A percentile compares a stretch with the other conserved stretches of the same genome.
phyloP scores from a whole-genome alignment of 208 protist genomes.

The Leishmania major region DNA sequence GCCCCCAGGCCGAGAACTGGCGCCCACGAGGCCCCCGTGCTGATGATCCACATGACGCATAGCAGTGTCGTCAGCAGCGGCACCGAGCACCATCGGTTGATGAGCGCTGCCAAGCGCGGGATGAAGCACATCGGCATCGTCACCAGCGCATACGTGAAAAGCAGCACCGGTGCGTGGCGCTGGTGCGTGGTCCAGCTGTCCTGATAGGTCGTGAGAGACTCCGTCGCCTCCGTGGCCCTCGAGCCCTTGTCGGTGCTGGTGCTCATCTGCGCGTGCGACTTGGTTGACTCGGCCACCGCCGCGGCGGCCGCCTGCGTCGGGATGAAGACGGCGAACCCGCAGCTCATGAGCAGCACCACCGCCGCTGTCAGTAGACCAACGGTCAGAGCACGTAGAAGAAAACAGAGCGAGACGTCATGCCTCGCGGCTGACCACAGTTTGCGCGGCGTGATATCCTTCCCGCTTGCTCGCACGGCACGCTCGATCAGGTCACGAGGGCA shows the following conservation, averaged over 20 bases:
- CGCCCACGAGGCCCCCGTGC: constrained; percentile 29
- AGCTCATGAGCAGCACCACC: constrained; percentile 24
- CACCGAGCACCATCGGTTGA: constrained; percentile 33
- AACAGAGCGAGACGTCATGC: constrained; percentile 32
- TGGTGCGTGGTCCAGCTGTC: constrained; percentile 28
- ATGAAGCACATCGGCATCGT: constrained; percentile 33
- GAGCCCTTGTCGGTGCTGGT: constrained; percentile 6
- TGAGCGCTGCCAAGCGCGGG: constrained; percentile 22
- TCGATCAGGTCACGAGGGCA: constrained; percentile 30
- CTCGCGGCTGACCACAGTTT: constrained; percentile 27
- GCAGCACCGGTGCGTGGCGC: constrained; percentile 17
- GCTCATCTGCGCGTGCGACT: constrained; percentile 22
- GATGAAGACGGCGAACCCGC: constrained; percentile 29
- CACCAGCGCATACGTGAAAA: constrained; percentile 30
- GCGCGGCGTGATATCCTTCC: constrained; percentile 14
- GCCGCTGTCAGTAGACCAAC: constrained; percentile 30
- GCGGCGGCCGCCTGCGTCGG: constrained; percentile 21
- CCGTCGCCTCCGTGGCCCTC: constrained; percentile 6
- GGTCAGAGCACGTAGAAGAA: constrained; percentile 30
- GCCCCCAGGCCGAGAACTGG: constrained; percentile 13
- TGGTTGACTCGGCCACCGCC: constrained; percentile 12
- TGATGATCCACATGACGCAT: constrained; percentile 27
- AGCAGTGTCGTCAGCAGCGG: constrained; percentile 28
- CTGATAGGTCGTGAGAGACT: background rate
- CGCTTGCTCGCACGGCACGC: constrained; percentile 26